Evolutionary conservation across 2,329 filamentous ascomycete genomes (phyloP).

Genomic region (Stagonosporopsis rhizophila): DNA sequence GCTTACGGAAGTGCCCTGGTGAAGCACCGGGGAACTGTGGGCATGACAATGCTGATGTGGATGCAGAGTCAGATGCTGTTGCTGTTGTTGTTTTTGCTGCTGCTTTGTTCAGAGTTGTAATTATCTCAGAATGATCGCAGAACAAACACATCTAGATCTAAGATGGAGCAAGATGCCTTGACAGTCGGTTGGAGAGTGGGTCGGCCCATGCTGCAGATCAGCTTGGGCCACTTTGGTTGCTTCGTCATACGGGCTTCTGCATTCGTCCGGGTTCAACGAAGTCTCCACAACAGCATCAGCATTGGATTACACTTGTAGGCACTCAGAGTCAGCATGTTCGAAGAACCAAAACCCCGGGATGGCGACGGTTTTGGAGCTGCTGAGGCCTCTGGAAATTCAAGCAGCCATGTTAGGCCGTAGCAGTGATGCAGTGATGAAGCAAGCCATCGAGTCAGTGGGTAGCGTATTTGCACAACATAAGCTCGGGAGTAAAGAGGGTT

Average conservation of each 20-base stretch:
- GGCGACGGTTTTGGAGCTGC: not conserved
- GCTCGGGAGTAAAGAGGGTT: constrained; percentile 8
- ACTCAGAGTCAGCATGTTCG: not conserved
- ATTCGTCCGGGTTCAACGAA: constrained; percentile 5
- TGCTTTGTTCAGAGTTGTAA: not conserved
- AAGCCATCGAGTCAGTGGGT: not conserved
- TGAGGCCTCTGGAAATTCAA: not conserved
- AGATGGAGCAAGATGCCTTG: constrained; percentile 4
- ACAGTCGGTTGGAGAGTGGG: constrained; percentile 2
- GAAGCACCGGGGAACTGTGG: constrained; percentile 20
- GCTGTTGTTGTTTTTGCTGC: no score
- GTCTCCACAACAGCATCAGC: constrained; percentile 13
- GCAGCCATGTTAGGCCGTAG: not conserved
- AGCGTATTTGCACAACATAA: constrained; percentile 12
- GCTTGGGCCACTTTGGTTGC: constrained; percentile 10
- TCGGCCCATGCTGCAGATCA: constrained; percentile 11
- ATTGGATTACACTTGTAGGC: not conserved
- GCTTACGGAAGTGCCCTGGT: constrained; percentile 33
- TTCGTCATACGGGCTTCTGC: constrained; percentile 16
- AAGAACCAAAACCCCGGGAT: not conserved
- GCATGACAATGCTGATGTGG: constrained; percentile 1
- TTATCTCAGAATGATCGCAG: not conserved
- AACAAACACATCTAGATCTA: not conserved
- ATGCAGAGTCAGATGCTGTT: not conserved
- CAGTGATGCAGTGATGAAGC: not conserved